Conservation (phyloP, 306 rosid genomes). For the Sindora glabra region DNA sequence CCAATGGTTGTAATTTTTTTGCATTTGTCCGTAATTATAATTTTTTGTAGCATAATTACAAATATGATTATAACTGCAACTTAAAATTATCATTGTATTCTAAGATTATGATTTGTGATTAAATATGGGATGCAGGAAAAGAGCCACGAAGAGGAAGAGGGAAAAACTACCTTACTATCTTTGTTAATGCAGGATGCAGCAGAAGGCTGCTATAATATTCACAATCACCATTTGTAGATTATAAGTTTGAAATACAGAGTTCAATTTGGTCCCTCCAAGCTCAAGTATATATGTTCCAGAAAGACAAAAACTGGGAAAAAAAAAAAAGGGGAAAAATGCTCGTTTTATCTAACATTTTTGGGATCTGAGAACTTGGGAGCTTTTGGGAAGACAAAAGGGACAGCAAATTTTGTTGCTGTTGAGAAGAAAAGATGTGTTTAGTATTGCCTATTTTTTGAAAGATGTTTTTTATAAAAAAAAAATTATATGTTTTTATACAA, state of each 20-base stretch:
- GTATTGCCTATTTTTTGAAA: no score
- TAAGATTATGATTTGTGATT: background rate
- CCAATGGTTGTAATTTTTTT: no score
- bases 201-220: conserved; percentile 1
- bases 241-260: background rate
- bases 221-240: conserved; percentile 4
- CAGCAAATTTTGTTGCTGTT: background rate
- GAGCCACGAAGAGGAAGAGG: conserved; percentile 19
- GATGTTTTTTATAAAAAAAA: no score
- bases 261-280: background rate
- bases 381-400: background rate
- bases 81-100: background rate
- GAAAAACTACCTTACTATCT: conserved; percentile 14
- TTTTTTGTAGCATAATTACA: no score
- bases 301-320: no score
- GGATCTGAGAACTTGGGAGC: conserved; percentile 1
- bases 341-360: conserved; percentile 11
- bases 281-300: no score
- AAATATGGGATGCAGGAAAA: conserved; percentile 23
- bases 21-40: no score
- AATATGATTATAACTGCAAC: no score
- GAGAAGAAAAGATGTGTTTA: no score
- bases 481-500: no score
- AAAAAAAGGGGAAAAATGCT: no score
- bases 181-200: conserved; percentile 10